phyloP scores from a whole-genome alignment of 2,329 filamentous ascomycete species.

The Phyllachora maydis region DNA sequence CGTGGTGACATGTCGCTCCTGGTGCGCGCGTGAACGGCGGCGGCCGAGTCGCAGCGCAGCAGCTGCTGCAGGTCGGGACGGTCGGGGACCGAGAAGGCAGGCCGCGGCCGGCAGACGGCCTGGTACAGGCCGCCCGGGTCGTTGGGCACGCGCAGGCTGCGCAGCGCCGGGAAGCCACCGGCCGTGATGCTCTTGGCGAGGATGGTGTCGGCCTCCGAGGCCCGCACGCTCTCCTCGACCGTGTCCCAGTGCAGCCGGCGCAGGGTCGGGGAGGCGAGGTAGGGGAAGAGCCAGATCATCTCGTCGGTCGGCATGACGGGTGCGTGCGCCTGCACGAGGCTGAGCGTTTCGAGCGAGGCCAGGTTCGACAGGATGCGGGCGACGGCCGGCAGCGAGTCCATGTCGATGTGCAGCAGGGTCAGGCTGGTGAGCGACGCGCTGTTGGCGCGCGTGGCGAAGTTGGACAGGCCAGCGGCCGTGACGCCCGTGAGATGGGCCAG shows the following conservation, averaged over 20 bases:
- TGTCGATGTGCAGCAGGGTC: constrained; percentile 31
- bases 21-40: neutral
- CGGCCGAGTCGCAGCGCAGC: constrained; percentile 15
- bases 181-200: constrained; percentile 41
- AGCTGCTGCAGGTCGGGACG: constrained; percentile 29
- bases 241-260: constrained; percentile 44
- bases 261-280: constrained; percentile 33
- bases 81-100: no score
- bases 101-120: constrained; percentile 41
- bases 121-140: constrained; percentile 54
- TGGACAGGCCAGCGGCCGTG: constrained; percentile 31
- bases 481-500: constrained; percentile 34
- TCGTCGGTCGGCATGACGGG: constrained; percentile 33
- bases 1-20: neutral
- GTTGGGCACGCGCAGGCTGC: constrained; percentile 38
- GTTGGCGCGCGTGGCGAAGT: constrained; percentile 28
- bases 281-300: constrained; percentile 42
- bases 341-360: constrained; percentile 22
- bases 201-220: constrained; percentile 34
- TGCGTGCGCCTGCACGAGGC: constrained; percentile 30
- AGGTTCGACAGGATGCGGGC: constrained; percentile 39
- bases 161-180: constrained; percentile 40
- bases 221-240: constrained; percentile 18
- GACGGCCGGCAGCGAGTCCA: constrained; percentile 33
- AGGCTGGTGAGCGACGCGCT: constrained; percentile 24